Percentiles rank a stretch among this genome's conserved stretches.
Conservation (phyloP, 2,329 filamentous ascomycete species). For the Scedosporium aurantiacum region DNA sequence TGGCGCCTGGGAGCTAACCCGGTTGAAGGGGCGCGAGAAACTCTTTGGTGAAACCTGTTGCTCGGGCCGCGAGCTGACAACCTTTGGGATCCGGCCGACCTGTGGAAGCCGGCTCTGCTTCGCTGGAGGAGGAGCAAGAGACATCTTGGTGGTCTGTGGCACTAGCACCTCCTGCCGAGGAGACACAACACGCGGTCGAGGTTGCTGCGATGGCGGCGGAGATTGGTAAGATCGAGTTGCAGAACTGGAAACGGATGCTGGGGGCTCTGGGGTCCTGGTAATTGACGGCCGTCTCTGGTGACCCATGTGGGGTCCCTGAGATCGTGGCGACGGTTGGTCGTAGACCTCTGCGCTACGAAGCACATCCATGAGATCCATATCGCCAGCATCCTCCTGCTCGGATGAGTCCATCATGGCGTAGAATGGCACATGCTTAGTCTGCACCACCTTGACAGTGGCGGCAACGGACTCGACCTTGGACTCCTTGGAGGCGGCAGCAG, state of each 20-base stretch:
- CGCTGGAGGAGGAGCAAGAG: background rate
- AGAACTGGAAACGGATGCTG: background rate
- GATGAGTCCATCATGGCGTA: slow-evolving; percentile 52
- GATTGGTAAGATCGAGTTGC: background rate
- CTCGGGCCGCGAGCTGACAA: slow-evolving; percentile 58
- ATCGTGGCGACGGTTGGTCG: background rate
- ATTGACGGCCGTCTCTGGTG: slow-evolving; percentile 1
- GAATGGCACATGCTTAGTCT: slow-evolving; percentile 43
- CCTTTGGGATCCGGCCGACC: slow-evolving; percentile 76
- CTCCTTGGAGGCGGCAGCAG: slow-evolving; percentile 26
- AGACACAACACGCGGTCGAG: background rate
- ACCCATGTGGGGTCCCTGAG: background rate
- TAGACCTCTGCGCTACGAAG: slow-evolving; percentile 37
- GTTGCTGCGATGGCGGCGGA: background rate
- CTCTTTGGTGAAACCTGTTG: slow-evolving; percentile 62
- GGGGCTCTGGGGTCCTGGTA: slow-evolving; percentile 6
- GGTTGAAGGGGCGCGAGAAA: slow-evolving; percentile 74
- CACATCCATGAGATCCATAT: slow-evolving; percentile 29
- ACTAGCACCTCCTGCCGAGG: background rate
- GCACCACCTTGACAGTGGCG: slow-evolving; percentile 35
- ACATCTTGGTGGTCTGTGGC: background rate
- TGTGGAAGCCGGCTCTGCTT: slow-evolving; percentile 57
- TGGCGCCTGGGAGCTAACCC: slow-evolving; percentile 33
- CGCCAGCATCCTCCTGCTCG: slow-evolving; percentile 38
- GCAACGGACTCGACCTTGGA: slow-evolving; percentile 28